Base-by-base conservation (phyloP, 148 eudicot genomes). In the Bassia scoparia region DNA sequence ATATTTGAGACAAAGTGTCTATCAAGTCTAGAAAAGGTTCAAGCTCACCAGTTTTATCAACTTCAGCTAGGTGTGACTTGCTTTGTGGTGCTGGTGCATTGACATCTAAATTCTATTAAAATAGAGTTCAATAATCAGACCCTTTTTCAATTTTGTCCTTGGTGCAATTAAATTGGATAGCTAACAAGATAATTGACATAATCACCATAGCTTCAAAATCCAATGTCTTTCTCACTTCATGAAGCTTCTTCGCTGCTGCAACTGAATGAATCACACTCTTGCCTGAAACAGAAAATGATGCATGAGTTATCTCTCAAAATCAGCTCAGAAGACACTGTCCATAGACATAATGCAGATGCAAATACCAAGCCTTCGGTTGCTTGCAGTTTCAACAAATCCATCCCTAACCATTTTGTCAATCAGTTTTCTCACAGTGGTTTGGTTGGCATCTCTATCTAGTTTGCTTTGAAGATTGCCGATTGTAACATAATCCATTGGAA, bases 191-290 rank as follows among this genome's bases (percentile, higher is more conserved):
- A 61, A 31, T 35, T 61, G 8, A n/a, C 46, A 71, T 67, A 27
- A 13, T 50, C 73, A 91, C 98, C 97, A 84, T 89, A 33, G 83
- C 74, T 95, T n/a, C 89, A 54, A 73, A 55, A 55, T 85, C 81
- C 71, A 95, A 69, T 37, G 74, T 81, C 79, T 86, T 89, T 79
- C 75, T 84, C 68, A 91, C 88, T 89, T 95, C 98, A 59, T 65
- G 71, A 63, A 95, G 86, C n/a, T 89, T 95, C 76, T 80, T 83
- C 83, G 84, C 88, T 14, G 98, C 82, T 33, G 81, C 33, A 65
- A 85, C 88, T 62, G 97, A 91, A 76, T 85, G 98, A 72, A 95
- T 87, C 80, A 95, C 98, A 67, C 97, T 96, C 83, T 86, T 89
- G 72, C 98, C 31, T n/a, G n/a, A 56, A 54, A 26, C 27, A 43